A percentile compares a stretch with the other conserved stretches of the same genome.
phyloP scores from a whole-genome alignment of 805 yeast species.

The Wickerhamiella allomyrinae region DNA sequence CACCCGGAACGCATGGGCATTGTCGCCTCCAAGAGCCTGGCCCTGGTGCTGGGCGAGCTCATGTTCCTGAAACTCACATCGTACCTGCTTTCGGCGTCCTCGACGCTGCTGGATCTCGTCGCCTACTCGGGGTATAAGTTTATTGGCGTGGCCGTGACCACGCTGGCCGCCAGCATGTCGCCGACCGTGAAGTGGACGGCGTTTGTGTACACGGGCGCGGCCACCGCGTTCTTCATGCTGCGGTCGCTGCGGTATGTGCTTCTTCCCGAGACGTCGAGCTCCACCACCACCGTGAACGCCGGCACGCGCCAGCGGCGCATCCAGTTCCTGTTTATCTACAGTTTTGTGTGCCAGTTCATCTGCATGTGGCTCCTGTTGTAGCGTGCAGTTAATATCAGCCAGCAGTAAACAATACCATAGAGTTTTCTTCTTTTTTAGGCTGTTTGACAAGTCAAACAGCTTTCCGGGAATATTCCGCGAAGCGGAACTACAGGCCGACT shows the following conservation, averaged over 20 bases:
- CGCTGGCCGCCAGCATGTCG: slow-evolving; percentile 21
- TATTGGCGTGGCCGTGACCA: slow-evolving; percentile 40
- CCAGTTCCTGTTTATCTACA: slow-evolving; percentile 73
- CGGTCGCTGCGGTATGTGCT: slow-evolving; percentile 51
- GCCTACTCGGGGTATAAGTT: slow-evolving; percentile 92
- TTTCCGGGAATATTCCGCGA: too few relatives aligned
- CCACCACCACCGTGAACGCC: slow-evolving; percentile 37
- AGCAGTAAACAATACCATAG: not conserved
- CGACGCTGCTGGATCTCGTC: slow-evolving; percentile 67
- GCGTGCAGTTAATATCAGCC: too few relatives aligned
- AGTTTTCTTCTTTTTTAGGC: not conserved
- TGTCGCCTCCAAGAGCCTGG: slow-evolving; percentile 73
- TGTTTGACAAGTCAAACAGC: too few relatives aligned
- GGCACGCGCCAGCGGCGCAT: slow-evolving; percentile 67
- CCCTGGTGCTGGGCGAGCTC: slow-evolving; percentile 66
- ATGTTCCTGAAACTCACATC: slow-evolving; percentile 65
- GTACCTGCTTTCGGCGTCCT: slow-evolving; percentile 57
- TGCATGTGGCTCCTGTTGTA: slow-evolving; percentile 55
- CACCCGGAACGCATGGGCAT: slow-evolving; percentile 87
- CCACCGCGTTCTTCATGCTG: slow-evolving; percentile 38
- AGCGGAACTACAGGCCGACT: too few relatives aligned
- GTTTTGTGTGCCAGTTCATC: slow-evolving; percentile 64
- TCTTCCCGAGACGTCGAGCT: slow-evolving; percentile 39
- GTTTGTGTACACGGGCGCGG: slow-evolving; percentile 36
- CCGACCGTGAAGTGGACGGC: slow-evolving; percentile 36